Conservation (phyloP, 108 stramenopile species). For the Skeletonema menzelii region DNA sequence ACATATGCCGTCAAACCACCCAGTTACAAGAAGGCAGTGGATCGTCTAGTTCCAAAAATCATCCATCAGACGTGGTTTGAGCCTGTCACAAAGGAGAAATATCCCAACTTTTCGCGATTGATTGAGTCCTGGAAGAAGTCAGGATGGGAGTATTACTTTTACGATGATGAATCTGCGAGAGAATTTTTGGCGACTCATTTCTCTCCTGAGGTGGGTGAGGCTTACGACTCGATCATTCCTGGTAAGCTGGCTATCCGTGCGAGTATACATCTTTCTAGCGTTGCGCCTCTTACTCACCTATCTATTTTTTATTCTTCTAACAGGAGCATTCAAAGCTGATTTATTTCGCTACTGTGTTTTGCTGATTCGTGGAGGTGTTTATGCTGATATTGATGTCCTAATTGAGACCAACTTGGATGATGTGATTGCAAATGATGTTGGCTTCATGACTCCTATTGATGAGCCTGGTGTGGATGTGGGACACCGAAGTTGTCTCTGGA, state of each 20-base stretch:
- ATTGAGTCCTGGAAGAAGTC: slow-evolving; percentile 61
- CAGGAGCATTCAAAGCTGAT: slow-evolving; percentile 63
- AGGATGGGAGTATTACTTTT: slow-evolving; percentile 69
- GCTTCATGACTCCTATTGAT: slow-evolving; percentile 64
- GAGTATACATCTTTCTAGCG: background rate
- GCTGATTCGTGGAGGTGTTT: slow-evolving; percentile 65
- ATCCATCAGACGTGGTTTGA: slow-evolving; percentile 80
- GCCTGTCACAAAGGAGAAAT: slow-evolving; percentile 56
- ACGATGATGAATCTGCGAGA: slow-evolving; percentile 54
- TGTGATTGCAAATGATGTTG: slow-evolving; percentile 51
- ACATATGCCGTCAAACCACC: slow-evolving; percentile 37
- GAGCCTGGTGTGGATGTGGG: slow-evolving; percentile 51
- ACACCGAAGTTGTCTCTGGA: slow-evolving; percentile 63
- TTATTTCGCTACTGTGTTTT: slow-evolving; percentile 74
- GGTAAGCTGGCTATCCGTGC: background rate
- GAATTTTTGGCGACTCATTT: slow-evolving; percentile 60
- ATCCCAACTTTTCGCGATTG: slow-evolving; percentile 69
- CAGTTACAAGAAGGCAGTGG: slow-evolving; percentile 34
- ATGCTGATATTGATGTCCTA: slow-evolving; percentile 71
- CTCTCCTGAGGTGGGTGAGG: slow-evolving; percentile 61
- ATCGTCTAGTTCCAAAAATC: slow-evolving; percentile 55
- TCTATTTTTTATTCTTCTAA: background rate
- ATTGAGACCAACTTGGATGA: slow-evolving; percentile 65
- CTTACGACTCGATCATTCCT: slow-evolving; percentile 54
- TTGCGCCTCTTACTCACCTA: background rate